Percentiles rank a stretch among this genome's conserved stretches.
Conservation (phyloP, 1,284 basidiomycete species). For the Puccinia hordei region DNA sequence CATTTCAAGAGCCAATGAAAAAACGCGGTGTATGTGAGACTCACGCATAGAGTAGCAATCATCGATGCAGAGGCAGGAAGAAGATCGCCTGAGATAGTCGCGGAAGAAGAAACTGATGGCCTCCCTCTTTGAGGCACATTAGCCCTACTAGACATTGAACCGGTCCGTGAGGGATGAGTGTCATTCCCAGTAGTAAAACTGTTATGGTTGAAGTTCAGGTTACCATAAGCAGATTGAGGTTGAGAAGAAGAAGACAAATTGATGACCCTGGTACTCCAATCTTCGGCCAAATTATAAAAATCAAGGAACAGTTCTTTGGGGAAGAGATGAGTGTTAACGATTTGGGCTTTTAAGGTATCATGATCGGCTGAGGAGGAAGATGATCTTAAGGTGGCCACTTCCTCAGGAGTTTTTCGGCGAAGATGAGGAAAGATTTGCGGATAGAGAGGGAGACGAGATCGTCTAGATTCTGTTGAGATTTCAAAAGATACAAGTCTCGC, state of each 20-base stretch:
- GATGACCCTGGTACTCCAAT: conserved; percentile 25
- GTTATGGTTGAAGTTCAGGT: conserved; percentile 1
- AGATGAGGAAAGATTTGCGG: conserved; percentile 39
- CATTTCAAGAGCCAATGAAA: not conserved
- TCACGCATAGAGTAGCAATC: conserved; percentile 48
- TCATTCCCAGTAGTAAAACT: conserved; percentile 5
- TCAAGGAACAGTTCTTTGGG: conserved; percentile 33
- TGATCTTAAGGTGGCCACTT: conserved; percentile 5
- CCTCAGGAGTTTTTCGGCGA: conserved; percentile 33
- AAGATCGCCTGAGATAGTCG: conserved; percentile 28
- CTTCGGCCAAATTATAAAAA: conserved; percentile 50
- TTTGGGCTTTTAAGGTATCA: conserved; percentile 3
- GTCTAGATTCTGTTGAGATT: conserved; percentile 43
- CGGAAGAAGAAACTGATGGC: conserved; percentile 2
- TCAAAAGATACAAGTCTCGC: conserved; percentile 47
- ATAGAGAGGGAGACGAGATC: conserved; percentile 44
- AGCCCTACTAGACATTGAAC: conserved; percentile 11
- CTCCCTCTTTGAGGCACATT: conserved; percentile 4
- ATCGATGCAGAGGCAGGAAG: conserved; percentile 38
- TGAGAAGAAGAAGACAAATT: not conserved
- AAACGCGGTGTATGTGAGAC: not conserved
- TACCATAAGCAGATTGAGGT: not conserved
- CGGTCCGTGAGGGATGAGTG: not conserved
- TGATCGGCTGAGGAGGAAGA: not conserved
- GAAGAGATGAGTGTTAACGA: conserved; percentile 14